These are phyloP conservation scores for Trebouxiophyceae sp. DNA, from an alignment of 163 green algal species.

Conservation along the genomic window DNA sequence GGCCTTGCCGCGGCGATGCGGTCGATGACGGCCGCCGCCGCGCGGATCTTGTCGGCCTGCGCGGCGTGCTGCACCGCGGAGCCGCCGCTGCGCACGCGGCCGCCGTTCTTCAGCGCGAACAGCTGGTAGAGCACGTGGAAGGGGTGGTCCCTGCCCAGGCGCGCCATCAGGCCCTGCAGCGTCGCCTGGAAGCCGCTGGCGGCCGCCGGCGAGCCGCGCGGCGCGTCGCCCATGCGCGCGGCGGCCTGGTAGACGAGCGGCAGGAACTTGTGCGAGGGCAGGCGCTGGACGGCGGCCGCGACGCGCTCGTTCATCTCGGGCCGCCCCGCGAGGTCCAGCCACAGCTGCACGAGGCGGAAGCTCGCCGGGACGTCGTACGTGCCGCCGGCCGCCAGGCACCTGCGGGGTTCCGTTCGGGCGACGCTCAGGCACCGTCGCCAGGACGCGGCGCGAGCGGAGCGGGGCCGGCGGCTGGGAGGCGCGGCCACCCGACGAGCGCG, in stretches of 20 bases:
- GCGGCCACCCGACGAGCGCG: background rate
- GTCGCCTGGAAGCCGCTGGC: conserved; percentile 30
- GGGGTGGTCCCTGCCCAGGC: conserved; percentile 70
- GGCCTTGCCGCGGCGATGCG: too few relatives aligned
- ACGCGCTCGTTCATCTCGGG: conserved; percentile 28
- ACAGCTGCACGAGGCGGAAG: conserved; percentile 72
- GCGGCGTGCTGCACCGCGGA: conserved; percentile 17
- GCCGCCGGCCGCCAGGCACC: conserved; percentile 27
- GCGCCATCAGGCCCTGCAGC: conserved; percentile 43
- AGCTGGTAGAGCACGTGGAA: conserved; percentile 71
- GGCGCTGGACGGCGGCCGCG: background rate
- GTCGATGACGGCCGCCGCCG: conserved; percentile 36
- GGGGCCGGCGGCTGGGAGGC: too few relatives aligned
- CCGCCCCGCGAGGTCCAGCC: conserved; percentile 46
- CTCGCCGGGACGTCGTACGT: conserved; percentile 44
- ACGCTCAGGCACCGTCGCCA: too few relatives aligned
- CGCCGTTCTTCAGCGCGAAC: conserved; percentile 44
- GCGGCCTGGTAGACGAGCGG: conserved; percentile 78
- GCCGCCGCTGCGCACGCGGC: conserved; percentile 10
- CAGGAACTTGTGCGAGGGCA: conserved; percentile 78
- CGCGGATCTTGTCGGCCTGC: conserved; percentile 40
- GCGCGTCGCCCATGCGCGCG: conserved; percentile 22
- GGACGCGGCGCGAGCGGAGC: too few relatives aligned
- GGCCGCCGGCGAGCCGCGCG: conserved; percentile 2
- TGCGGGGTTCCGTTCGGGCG: too few relatives aligned